A percentile compares a stretch with the other conserved stretches of the same genome.
Conservation (phyloP, 345 rosid genomes). For the Citrus maxima region DNA sequence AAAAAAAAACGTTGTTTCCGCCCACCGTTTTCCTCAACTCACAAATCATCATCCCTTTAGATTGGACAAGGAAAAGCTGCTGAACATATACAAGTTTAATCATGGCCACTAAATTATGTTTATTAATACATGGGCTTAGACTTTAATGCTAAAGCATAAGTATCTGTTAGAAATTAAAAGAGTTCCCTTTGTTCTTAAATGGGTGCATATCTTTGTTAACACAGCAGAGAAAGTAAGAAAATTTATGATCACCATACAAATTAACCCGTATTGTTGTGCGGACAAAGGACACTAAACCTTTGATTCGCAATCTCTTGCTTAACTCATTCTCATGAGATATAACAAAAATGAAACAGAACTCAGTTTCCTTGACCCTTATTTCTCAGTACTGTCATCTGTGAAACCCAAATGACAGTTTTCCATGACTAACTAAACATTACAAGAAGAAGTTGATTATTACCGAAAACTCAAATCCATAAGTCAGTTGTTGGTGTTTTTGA, state of each 20-base stretch:
- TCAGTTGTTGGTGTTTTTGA: slow-evolving; percentile 29
- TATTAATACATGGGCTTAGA: background rate
- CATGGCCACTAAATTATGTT: background rate
- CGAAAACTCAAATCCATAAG: slow-evolving; percentile 9
- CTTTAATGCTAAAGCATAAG: too few species aligned
- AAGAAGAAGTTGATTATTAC: slow-evolving; percentile 16
- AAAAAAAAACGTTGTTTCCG: background rate
- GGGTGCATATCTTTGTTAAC: background rate
- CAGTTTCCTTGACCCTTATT: slow-evolving; percentile 6
- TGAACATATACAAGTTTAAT: background rate
- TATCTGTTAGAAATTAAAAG: background rate
- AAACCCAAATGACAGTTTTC: background rate
- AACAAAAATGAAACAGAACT: background rate
- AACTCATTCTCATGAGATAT: background rate
- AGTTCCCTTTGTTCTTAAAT: background rate
- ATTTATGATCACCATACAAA: background rate
- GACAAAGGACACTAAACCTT: background rate
- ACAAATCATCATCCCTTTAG: background rate
- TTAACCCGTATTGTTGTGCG: background rate
- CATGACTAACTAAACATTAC: background rate
- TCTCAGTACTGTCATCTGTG: background rate
- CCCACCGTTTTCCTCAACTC: background rate
- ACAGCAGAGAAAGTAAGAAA: background rate
- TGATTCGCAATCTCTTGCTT: background rate
- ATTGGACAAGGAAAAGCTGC: background rate